Base-by-base conservation (phyloP, 495 filamentous ascomycete species). In the Penicillium soppii region DNA sequence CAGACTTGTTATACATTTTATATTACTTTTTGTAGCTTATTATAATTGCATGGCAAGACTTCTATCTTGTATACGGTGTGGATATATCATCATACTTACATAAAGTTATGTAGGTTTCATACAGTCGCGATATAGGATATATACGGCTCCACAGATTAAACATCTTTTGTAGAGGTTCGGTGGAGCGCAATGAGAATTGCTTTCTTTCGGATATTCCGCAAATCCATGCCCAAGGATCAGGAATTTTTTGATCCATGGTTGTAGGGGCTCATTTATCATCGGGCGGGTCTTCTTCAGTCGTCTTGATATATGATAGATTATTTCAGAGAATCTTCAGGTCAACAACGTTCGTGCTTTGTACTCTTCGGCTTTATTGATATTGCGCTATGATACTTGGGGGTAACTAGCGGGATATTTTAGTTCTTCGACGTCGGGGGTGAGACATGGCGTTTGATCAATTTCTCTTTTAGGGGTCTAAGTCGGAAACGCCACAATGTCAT, bases 401-500 rank as follows among this genome's bases (percentile, higher is more conserved):
- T 2, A 2, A n/a, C 41, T 27, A 27, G 25, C 5, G 4, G 9
- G 25, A 5, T 9, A 27, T 5, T 27, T n/a, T n/a, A 27, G 12
- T 25, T 43, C 23, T 43, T 26, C 1, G 25, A 26, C 22, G 13
- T 7, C 27, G 3, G 33, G 8, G 17, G 26, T 45, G 35, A 48
- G 22, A 48, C 45, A 48, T 39, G 35, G 35, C 45, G 45, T 48
- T 22, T 22, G 17, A 7, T 16, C 13, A 21, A 5, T 9, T 37
- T 25, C 25, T n/a, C 16, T 26, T 38, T 10, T 39, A 12, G 4
- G 26, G 32, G 16, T 16, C 19, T 47, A 19, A n/a, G 15, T 15
- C 1, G 9, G 26, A n/a, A 27, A 15, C 47, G 47, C 47, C 47
- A 51, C 27, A 43, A 43, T 43, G 39, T 37, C 39, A 43, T 51